phyloP scores from a whole-genome alignment of 176 grass and related monocot species.

The Oryza glumipatula region DNA sequence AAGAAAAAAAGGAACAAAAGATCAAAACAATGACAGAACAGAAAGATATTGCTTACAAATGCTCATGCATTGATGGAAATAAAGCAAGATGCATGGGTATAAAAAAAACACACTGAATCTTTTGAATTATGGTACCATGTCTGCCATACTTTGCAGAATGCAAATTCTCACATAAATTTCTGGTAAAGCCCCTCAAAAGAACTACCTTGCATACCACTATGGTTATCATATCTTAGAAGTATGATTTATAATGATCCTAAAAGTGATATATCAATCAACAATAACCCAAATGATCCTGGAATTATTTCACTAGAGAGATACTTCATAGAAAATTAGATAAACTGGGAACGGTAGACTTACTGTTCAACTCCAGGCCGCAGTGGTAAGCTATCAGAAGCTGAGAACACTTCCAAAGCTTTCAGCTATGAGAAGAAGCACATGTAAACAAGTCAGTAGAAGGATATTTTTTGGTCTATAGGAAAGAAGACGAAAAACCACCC shows the following conservation, averaged over 20 bases:
- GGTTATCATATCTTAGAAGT: not conserved
- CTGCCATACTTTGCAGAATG: not conserved
- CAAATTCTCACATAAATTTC: not conserved
- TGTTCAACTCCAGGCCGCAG: slow-evolving; percentile 82
- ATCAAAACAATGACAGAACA: slow-evolving; percentile 14
- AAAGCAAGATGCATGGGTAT: slow-evolving; percentile 31
- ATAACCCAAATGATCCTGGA: slow-evolving; percentile 14
- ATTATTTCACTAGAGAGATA: not conserved
- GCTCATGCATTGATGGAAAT: not conserved
- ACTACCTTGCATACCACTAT: slow-evolving; percentile 7
- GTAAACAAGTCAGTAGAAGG: slow-evolving; percentile 6
- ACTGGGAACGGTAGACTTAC: slow-evolving; percentile 48
- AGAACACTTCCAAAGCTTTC: slow-evolving; percentile 85
- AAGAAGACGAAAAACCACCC: not conserved
- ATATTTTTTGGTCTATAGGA: not conserved
- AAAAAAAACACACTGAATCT: not conserved
- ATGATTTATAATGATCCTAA: slow-evolving; percentile 14
- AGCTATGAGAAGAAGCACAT: slow-evolving; percentile 49
- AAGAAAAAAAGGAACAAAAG: not conserved
- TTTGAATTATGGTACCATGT: not conserved
- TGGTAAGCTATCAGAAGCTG: slow-evolving; percentile 64
- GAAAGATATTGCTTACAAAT: not conserved
- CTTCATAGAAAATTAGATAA: not conserved
- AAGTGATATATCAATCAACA: not conserved
- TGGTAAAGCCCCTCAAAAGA: not conserved